Evolutionary conservation across 106 monocot species (phyloP).

Genomic region (Ottelia alismoides): DNA sequence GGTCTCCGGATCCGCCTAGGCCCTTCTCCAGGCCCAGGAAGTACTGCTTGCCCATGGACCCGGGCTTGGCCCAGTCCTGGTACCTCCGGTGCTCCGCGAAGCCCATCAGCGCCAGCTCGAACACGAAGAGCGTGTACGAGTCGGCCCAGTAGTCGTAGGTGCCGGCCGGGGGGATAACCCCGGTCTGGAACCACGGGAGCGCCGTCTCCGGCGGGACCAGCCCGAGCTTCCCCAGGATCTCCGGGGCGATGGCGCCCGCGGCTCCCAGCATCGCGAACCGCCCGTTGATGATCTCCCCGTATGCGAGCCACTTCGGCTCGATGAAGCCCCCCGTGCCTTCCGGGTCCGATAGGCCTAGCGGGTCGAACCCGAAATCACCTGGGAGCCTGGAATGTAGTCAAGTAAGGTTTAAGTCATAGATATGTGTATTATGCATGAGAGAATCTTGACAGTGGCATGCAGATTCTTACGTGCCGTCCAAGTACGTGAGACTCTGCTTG

Average conservation of each 20-base stretch:
- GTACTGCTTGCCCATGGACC: slow-evolving; percentile 92
- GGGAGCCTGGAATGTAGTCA: slow-evolving; percentile 37
- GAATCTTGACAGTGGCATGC: not conserved
- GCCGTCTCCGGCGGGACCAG: slow-evolving; percentile 82
- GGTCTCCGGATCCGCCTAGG: slow-evolving; percentile 74
- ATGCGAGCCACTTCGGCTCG: slow-evolving; percentile 89
- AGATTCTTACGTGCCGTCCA: slow-evolving; percentile 77
- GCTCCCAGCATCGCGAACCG: slow-evolving; percentile 81
- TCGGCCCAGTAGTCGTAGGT: slow-evolving; percentile 98
- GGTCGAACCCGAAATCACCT: slow-evolving; percentile 93
- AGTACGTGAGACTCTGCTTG: slow-evolving; percentile 83
- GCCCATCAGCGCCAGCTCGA: slow-evolving; percentile 88
- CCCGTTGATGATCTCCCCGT: slow-evolving; percentile 93
- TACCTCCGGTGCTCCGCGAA: slow-evolving; percentile 93
- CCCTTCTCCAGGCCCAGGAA: slow-evolving; percentile 84
- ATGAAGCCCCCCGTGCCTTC: slow-evolving; percentile 98
- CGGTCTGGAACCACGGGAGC: slow-evolving; percentile 90
- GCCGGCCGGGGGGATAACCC: slow-evolving; percentile 90
- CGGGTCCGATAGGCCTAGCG: slow-evolving; percentile 85
- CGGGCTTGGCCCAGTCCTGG: slow-evolving; percentile 92
- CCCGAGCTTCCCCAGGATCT: slow-evolving; percentile 69
- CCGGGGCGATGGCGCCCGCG: slow-evolving; percentile 59
- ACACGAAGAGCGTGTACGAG: slow-evolving; percentile 77
- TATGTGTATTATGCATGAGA: not conserved
- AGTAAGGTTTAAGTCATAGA: too few species aligned